These are phyloP conservation scores for Chaetoceros muelleri DNA, from an alignment of 108 stramenopile species.

Conservation along the genomic window DNA sequence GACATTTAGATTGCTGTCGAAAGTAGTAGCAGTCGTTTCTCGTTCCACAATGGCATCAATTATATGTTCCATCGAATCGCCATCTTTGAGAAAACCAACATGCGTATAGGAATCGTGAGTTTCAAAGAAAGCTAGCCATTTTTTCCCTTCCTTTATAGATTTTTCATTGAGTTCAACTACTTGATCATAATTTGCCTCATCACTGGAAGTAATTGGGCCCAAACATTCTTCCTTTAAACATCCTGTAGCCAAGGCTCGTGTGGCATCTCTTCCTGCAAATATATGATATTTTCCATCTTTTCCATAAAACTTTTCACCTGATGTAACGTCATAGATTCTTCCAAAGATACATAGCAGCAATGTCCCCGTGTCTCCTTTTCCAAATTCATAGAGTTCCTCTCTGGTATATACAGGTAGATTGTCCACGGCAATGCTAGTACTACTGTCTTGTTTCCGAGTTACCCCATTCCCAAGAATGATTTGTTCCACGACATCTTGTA, in stretches of 20 bases:
- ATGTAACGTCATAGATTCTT: constrained; percentile 66
- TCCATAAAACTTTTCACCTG: constrained; percentile 56
- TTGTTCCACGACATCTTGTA: constrained; percentile 31
- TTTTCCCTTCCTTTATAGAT: background rate
- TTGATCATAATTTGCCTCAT: background rate
- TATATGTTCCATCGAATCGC: background rate
- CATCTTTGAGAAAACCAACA: background rate
- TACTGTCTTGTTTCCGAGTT: constrained; percentile 17
- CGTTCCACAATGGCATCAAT: background rate
- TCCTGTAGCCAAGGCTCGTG: constrained; percentile 56
- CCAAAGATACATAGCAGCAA: constrained; percentile 53
- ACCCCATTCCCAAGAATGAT: constrained; percentile 37
- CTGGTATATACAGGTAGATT: constrained; percentile 35
- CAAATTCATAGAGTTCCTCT: constrained; percentile 46
- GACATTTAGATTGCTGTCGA: no score
- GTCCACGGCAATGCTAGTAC: constrained; percentile 14
- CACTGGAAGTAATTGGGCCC: background rate
- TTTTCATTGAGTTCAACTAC: background rate
- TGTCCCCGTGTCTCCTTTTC: constrained; percentile 45
- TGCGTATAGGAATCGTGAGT: background rate
- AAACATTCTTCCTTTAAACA: constrained; percentile 40
- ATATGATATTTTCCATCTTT: constrained; percentile 41
- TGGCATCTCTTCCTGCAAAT: constrained; percentile 69
- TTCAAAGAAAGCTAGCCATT: background rate
- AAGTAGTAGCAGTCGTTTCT: no score